Conservation (phyloP, 2,329 filamentous ascomycete species). For the Xylariaceae sp. region DNA sequence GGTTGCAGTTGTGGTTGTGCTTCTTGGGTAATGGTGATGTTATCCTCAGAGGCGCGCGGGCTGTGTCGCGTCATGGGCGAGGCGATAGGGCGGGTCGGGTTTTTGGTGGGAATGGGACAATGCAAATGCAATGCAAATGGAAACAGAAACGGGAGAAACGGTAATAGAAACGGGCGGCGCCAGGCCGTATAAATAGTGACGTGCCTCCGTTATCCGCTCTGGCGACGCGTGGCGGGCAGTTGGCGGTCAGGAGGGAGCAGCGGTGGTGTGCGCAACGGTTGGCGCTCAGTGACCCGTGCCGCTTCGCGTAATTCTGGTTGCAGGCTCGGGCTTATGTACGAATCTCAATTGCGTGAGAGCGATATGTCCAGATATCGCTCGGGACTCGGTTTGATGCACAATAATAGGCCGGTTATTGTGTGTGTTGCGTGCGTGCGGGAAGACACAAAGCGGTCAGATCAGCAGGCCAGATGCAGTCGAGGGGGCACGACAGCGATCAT, state of each 20-base stretch:
- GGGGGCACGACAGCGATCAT: constrained; percentile 10
- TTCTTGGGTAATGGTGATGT: constrained; percentile 17
- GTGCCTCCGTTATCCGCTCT: not conserved
- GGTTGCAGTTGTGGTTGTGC: constrained; percentile 17
- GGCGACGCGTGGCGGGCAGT: constrained; percentile 17
- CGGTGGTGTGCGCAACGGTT: not conserved
- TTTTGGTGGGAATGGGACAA: too few relatives aligned
- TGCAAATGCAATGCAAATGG: too few relatives aligned
- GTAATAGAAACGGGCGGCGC: not conserved
- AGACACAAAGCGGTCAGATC: constrained; percentile 4
- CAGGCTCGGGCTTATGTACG: too few relatives aligned
- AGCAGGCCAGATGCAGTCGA: constrained; percentile 1
- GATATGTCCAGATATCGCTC: too few relatives aligned
- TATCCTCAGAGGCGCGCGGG: constrained; percentile 29
- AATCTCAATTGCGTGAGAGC: too few relatives aligned
- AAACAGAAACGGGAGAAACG: not conserved
- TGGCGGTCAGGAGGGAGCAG: constrained; percentile 4
- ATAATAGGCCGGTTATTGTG: not conserved
- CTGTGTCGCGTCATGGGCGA: constrained; percentile 30
- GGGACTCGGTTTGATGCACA: too few relatives aligned
- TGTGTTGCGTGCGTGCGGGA: constrained; percentile 2
- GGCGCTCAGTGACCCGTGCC: not conserved
- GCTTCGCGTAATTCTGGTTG: not conserved
- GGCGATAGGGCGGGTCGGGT: not conserved
- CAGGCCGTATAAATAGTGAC: not conserved